Base-by-base conservation (phyloP, 352 stramenopile genomes). In the Halophytophthora polymorphica region DNA sequence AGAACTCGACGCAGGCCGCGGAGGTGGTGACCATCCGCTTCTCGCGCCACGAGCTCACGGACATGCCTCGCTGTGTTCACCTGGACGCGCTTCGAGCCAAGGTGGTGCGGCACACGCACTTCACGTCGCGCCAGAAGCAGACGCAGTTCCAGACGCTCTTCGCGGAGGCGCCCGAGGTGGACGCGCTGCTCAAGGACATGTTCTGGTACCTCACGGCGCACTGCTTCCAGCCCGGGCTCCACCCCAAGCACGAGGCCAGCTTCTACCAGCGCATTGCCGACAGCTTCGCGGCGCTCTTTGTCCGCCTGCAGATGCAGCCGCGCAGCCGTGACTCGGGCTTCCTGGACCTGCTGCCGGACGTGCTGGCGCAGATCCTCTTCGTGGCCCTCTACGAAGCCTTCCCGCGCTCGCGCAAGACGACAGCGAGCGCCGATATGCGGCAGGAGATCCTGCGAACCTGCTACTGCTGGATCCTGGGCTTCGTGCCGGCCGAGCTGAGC, bases 171-270 rank as follows among this genome's bases (percentile, higher is more conserved):
- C 17, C 38, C 6, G 77, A 90, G 47, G 58, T 86, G 22, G 65
- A 90, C 4, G 56, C 63, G 29, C 37, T 90, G 18, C 50, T 88
- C 15, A 85, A 87, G 52, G 77, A 90, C 41, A 76, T 88, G 60
- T 90, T 90, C 45, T 90, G 79, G 79, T 84, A 83, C 46, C 34
- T 86, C 12, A 85, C 71, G 2, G 69, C 77, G 0, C 62, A 77
- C 37, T 77, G 65, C 19, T 90, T 90, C 55, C 79, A 88, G 53
- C 45, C 56, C 6, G 64, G 61, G 21, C 58, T 64, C 28, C 74
- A 87, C 18, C 39, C 54, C 2, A 40, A 69, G 2, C 38, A 80
- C 4, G 73, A 87, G 44, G 40, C 66, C 10, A 54, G 45, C 3
- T 81, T 86, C 33, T 84, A 85, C 48, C 51, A 73, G 18, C 77